These are phyloP conservation scores for Suillus alpinus DNA, from an alignment of 768 basidiomycete species.

Conservation along the genomic window DNA sequence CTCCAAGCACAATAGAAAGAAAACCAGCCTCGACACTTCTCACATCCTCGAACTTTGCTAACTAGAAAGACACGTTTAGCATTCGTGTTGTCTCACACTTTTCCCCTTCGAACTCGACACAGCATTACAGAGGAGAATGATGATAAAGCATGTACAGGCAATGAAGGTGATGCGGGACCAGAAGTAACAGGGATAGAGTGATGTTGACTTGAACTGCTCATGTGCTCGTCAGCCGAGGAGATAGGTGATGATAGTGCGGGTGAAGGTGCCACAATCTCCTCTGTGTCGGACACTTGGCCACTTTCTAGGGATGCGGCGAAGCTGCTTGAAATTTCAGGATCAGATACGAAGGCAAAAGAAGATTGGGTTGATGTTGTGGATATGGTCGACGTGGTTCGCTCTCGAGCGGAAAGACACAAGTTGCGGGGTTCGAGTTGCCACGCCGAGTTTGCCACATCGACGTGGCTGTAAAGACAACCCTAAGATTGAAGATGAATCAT, in stretches of 20 bases:
- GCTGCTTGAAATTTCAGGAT: slow-evolving; percentile 80
- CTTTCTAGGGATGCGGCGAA: slow-evolving; percentile 82
- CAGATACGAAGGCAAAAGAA: slow-evolving; percentile 78
- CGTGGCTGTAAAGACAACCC: slow-evolving; percentile 72
- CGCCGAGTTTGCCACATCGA: slow-evolving; percentile 62
- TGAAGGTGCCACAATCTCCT: slow-evolving; percentile 55
- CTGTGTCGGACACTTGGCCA: slow-evolving; percentile 67
- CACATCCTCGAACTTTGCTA: too few relatives aligned
- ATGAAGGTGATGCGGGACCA: slow-evolving; percentile 57
- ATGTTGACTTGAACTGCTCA: slow-evolving; percentile 11
- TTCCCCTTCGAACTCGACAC: too few relatives aligned
- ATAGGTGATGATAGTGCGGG: slow-evolving; percentile 63
- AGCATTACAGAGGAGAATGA: slow-evolving; percentile 82
- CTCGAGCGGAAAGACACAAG: slow-evolving; percentile 47
- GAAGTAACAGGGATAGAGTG: slow-evolving; percentile 36
- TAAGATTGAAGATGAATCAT: slow-evolving; percentile 23
- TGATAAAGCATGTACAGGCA: slow-evolving; percentile 54
- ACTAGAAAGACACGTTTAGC: too few relatives aligned
- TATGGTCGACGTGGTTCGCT: slow-evolving; percentile 71
- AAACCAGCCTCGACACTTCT: too few relatives aligned
- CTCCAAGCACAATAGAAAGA: too few relatives aligned
- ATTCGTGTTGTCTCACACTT: too few relatives aligned
- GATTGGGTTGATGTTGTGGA: slow-evolving; percentile 78
- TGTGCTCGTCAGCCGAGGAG: slow-evolving; percentile 55
- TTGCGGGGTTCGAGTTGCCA: slow-evolving; percentile 78